A percentile compares a stretch with the other conserved stretches of the same genome.
Evolutionary conservation across 352 stramenopile genomes (phyloP).

Genomic region (Globisporangium nodosum): DNA sequence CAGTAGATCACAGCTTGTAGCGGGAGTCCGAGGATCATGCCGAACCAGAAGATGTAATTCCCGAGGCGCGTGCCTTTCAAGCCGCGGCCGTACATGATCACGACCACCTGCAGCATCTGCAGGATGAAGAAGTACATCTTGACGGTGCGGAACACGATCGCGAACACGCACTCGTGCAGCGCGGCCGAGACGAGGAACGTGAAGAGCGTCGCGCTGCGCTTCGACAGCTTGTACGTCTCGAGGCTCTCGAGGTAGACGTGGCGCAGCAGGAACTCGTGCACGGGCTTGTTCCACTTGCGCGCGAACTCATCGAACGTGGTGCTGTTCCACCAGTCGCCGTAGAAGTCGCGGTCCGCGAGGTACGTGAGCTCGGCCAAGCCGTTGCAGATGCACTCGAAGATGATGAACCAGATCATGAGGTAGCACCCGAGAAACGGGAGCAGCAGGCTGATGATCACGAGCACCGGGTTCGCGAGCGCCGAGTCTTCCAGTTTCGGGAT

Average conservation of each 20-base stretch:
- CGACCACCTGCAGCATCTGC: conserved; percentile 93
- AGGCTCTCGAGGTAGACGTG: conserved; percentile 82
- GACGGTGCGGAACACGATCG: conserved; percentile 92
- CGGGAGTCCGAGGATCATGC: conserved; percentile 68
- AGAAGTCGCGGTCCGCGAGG: conserved; percentile 91
- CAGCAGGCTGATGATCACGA: conserved; percentile 78
- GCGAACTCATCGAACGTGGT: conserved; percentile 89
- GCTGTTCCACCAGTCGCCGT: conserved; percentile 97
- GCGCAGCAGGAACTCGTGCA: conserved; percentile 93
- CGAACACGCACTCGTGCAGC: conserved; percentile 95
- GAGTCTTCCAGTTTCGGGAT: conserved; percentile 77
- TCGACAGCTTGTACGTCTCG: conserved; percentile 66
- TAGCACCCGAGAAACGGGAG: conserved; percentile 94
- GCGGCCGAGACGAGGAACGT: conserved; percentile 94
- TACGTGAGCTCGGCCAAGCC: conserved; percentile 92
- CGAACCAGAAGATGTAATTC: conserved; percentile 81
- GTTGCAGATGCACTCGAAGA: conserved; percentile 97
- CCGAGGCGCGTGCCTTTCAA: conserved; percentile 66
- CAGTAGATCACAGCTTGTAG: conserved; percentile 79
- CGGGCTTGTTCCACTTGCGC: conserved; percentile 96
- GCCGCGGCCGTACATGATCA: conserved; percentile 81
- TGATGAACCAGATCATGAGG: conserved; percentile 95
- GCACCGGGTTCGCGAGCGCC: conserved; percentile 39
- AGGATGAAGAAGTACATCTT: conserved; percentile 92
- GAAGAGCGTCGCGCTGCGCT: conserved; percentile 72